Conservation (phyloP, 139 green algal species). For the Yamagishiella unicocca region DNA sequence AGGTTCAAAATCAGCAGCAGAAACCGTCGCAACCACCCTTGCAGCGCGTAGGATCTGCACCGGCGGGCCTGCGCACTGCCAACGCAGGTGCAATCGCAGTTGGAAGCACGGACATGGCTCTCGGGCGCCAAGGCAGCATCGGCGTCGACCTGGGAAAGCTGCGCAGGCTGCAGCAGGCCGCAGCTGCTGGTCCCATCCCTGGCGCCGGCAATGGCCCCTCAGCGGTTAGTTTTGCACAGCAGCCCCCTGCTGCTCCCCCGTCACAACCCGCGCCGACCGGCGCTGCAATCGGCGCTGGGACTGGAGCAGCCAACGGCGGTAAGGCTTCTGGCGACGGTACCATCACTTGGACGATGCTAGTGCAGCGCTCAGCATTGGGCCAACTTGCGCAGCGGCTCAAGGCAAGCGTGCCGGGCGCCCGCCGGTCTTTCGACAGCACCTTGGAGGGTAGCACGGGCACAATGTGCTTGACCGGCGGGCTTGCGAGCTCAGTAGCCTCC, state of each 20-base stretch:
- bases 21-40: no score
- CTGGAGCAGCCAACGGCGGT: background rate
- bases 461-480: background rate
- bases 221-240: no score
- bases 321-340: background rate
- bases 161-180: background rate
- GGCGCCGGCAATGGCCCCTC: no score
- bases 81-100: no score
- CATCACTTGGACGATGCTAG: background rate
- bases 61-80: no score
- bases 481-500: background rate
- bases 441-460: background rate
- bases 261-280: background rate
- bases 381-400: slow-evolving; percentile 11
- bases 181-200: background rate
- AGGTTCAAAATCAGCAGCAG: no score
- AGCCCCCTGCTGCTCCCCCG: background rate
- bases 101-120: no score
- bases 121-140: no score
- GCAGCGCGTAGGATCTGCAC: no score
- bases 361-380: background rate
- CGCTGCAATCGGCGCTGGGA: background rate
- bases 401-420: background rate
- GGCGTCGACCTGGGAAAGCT: background rate
- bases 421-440: background rate